These are phyloP conservation scores for Neonectria punicea DNA, from an alignment of 2,329 filamentous ascomycete genomes.

Conservation along the genomic window DNA sequence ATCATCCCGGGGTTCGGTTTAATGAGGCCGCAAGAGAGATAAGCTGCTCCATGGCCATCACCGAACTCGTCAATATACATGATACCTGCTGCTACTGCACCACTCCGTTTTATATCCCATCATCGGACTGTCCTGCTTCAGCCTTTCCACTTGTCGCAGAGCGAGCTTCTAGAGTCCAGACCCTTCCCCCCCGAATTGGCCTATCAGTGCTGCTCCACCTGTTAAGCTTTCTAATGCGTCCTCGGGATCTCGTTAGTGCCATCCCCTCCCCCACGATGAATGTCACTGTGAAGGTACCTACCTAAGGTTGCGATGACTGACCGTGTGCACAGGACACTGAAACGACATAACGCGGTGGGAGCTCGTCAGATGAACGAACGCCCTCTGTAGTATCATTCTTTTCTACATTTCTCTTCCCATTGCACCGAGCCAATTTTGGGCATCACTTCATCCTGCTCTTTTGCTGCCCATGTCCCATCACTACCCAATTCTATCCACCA, in stretches of 20 bases:
- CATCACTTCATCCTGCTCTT: neutral
- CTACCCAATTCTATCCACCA: conserved; percentile 35
- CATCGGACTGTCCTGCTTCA: neutral
- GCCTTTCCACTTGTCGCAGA: neutral
- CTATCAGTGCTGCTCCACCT: conserved; percentile 28
- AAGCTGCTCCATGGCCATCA: neutral
- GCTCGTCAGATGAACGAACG: neutral
- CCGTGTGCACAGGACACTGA: conserved; percentile 1
- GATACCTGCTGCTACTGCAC: neutral
- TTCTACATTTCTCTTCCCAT: neutral
- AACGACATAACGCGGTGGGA: conserved; percentile 3
- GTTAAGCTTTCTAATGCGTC: conserved; percentile 38
- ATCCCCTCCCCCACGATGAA: conserved; percentile 19
- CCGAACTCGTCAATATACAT: neutral
- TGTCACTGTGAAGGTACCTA: neutral
- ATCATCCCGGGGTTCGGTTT: conserved; percentile 3
- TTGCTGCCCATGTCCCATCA: neutral
- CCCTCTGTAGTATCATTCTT: too few relatives aligned
- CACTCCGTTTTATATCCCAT: neutral
- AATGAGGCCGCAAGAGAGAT: conserved; percentile 10
- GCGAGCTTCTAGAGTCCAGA: neutral
- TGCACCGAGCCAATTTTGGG: neutral
- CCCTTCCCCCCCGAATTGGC: conserved; percentile 2
- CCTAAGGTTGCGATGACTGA: neutral
- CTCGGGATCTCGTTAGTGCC: conserved; percentile 30